Percentiles rank a stretch among this genome's conserved stretches.
Conservation (phyloP, 495 filamentous ascomycete genomes). For the Hypomontagnella submonticulosa region DNA sequence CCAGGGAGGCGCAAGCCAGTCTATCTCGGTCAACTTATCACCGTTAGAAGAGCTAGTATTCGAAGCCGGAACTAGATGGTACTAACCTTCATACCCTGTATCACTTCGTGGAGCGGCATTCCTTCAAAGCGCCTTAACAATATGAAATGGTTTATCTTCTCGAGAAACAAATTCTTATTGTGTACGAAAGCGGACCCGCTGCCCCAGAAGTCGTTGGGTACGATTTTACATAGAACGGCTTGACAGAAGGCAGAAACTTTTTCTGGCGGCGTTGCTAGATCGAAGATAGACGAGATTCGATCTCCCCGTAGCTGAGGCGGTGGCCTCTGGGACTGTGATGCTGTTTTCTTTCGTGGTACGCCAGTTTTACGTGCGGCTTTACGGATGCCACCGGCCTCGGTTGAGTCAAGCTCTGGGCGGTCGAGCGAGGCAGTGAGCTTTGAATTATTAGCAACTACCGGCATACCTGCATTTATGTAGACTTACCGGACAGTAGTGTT, state of each 20-base stretch:
- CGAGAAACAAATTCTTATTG: slow-evolving; percentile 71
- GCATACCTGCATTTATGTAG: not conserved
- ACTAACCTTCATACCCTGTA: slow-evolving; percentile 78
- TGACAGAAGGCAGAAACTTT: slow-evolving; percentile 90
- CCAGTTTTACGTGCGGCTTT: slow-evolving; percentile 25
- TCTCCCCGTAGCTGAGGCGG: slow-evolving; percentile 11
- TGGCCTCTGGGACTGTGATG: slow-evolving; percentile 30
- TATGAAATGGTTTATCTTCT: slow-evolving; percentile 80
- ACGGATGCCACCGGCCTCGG: slow-evolving; percentile 8
- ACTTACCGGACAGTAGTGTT: slow-evolving; percentile 80
- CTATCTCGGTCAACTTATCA: slow-evolving; percentile 68
- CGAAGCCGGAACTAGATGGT: not conserved
- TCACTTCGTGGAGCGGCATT: slow-evolving; percentile 80
- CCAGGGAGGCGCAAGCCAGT: slow-evolving; percentile 74
- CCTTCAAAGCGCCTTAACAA: slow-evolving; percentile 82
- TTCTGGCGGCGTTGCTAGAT: slow-evolving; percentile 74
- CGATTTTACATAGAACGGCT: slow-evolving; percentile 75
- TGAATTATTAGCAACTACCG: slow-evolving; percentile 11
- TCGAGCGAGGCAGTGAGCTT: slow-evolving; percentile 38
- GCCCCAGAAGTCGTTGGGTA: slow-evolving; percentile 84
- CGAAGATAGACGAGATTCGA: slow-evolving; percentile 61
- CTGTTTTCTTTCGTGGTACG: slow-evolving; percentile 14
- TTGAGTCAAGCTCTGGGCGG: slow-evolving; percentile 18
- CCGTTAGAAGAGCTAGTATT: slow-evolving; percentile 24
- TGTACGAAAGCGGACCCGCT: slow-evolving; percentile 57